Evolutionary conservation across 1,139 yeast genomes (phyloP).

Genomic region (Kodamaea sp.): DNA sequence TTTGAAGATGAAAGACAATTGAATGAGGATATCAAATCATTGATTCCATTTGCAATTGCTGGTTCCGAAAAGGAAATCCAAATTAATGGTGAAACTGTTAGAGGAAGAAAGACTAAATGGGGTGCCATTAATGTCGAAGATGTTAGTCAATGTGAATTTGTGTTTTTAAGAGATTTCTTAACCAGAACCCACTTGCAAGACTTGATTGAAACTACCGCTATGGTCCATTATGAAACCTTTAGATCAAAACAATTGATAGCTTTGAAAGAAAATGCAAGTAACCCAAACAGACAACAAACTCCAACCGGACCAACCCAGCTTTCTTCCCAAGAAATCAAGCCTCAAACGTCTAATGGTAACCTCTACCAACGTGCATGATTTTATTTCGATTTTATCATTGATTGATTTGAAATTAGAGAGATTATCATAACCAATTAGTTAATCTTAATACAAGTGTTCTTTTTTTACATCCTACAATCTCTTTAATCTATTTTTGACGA

Average conservation of each 20-base stretch:
- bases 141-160: slow-evolving; percentile 92
- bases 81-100: slow-evolving; percentile 70
- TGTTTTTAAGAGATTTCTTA: slow-evolving; percentile 86
- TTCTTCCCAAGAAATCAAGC: slow-evolving; percentile 8
- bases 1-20: slow-evolving; percentile 78
- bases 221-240: slow-evolving; percentile 87
- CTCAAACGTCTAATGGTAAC: slow-evolving; percentile 8
- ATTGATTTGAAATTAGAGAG: background rate
- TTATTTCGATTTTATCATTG: slow-evolving; percentile 3
- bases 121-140: slow-evolving; percentile 91
- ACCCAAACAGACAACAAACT: slow-evolving; percentile 34
- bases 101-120: slow-evolving; percentile 93
- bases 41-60: slow-evolving; percentile 90
- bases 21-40: slow-evolving; percentile 71
- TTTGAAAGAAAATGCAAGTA: slow-evolving; percentile 77
- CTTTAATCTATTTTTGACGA: background rate
- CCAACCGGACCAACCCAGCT: slow-evolving; percentile 5
- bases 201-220: slow-evolving; percentile 87
- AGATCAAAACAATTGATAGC: slow-evolving; percentile 93
- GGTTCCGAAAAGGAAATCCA: slow-evolving; percentile 84
- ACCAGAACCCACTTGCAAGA: slow-evolving; percentile 96
- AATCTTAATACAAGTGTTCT: background rate
- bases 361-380: slow-evolving; percentile 10
- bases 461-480: background rate
- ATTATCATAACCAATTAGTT: background rate